phyloP scores from a whole-genome alignment of 108 stramenopile genomes.

The Bacterosira constricta region DNA sequence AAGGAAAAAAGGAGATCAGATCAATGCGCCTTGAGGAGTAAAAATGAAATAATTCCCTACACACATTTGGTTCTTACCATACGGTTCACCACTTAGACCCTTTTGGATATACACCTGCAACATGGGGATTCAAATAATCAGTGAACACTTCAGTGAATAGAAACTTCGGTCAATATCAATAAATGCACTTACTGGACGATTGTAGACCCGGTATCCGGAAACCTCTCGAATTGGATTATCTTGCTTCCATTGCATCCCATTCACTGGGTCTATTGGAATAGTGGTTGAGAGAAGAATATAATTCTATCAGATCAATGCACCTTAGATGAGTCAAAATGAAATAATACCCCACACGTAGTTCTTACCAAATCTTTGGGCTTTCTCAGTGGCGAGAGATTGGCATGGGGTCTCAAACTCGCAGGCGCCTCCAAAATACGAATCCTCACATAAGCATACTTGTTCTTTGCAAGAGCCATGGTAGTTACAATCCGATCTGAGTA shows the following conservation, averaged over 20 bases:
- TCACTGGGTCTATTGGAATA: background rate
- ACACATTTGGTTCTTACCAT: too few species aligned
- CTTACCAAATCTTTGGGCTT: conserved; percentile 11
- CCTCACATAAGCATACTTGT: background rate
- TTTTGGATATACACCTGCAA: conserved; percentile 14
- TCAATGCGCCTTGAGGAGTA: too few species aligned
- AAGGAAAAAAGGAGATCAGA: too few species aligned
- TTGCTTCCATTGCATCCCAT: conserved; percentile 3
- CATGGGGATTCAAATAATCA: too few species aligned
- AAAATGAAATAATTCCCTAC: too few species aligned
- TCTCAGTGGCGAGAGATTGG: conserved; percentile 7
- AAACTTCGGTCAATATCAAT: too few species aligned
- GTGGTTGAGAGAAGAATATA: too few species aligned
- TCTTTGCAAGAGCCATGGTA: too few species aligned
- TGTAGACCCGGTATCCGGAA: background rate
- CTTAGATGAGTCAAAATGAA: too few species aligned
- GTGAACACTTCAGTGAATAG: too few species aligned
- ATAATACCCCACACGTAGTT: background rate
- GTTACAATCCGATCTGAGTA: background rate
- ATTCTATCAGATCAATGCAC: too few species aligned
- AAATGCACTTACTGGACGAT: too few species aligned
- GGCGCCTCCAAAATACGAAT: background rate
- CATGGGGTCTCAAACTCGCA: conserved; percentile 18
- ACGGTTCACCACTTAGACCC: conserved; percentile 12
- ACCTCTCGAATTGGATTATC: conserved; percentile 6